Percentiles rank a stretch among this genome's conserved stretches.
These are phyloP conservation scores for Solidago caesia DNA, from an alignment of 129 eudicot genomes.

Conservation along the genomic window DNA sequence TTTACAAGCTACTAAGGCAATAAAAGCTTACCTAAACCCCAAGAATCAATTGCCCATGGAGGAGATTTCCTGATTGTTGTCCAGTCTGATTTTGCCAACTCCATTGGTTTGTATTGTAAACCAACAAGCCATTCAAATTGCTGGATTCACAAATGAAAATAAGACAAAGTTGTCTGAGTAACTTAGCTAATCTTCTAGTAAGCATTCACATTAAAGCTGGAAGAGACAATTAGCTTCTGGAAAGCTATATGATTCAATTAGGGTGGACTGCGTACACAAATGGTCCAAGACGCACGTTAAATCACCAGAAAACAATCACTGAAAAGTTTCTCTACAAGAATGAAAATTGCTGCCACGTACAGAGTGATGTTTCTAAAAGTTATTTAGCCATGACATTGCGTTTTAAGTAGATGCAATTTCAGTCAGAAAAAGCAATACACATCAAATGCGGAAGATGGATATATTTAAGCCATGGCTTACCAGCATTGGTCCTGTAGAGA, in stretches of 20 bases:
- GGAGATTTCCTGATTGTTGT: conserved; percentile 78
- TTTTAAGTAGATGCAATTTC: background rate
- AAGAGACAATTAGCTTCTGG: background rate
- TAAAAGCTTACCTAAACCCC: conserved; percentile 88
- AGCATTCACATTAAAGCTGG: conserved; percentile 17
- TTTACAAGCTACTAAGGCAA: background rate
- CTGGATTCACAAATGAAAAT: conserved; percentile 42
- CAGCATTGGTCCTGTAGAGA: conserved; percentile 87
- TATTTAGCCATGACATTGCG: conserved; percentile 9
- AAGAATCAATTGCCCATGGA: conserved; percentile 96
- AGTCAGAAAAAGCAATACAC: conserved; percentile 1
- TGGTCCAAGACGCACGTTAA: conserved; percentile 1
- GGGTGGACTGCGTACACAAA: conserved; percentile 12
- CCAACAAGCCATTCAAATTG: conserved; percentile 98
- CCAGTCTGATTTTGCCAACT: conserved; percentile 89
- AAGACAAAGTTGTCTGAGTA: conserved; percentile 15
- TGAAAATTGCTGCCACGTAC: background rate
- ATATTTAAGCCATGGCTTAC: conserved; percentile 34
- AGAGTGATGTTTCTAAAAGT: conserved; percentile 1
- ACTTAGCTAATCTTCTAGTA: conserved; percentile 12
- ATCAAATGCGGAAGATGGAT: conserved; percentile 15
- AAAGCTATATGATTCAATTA: background rate
- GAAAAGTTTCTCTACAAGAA: background rate
- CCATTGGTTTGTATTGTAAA: conserved; percentile 94
- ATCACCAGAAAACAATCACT: background rate